phyloP scores from a whole-genome alignment of 106 monocot genomes.

The Acorus gramineus region DNA sequence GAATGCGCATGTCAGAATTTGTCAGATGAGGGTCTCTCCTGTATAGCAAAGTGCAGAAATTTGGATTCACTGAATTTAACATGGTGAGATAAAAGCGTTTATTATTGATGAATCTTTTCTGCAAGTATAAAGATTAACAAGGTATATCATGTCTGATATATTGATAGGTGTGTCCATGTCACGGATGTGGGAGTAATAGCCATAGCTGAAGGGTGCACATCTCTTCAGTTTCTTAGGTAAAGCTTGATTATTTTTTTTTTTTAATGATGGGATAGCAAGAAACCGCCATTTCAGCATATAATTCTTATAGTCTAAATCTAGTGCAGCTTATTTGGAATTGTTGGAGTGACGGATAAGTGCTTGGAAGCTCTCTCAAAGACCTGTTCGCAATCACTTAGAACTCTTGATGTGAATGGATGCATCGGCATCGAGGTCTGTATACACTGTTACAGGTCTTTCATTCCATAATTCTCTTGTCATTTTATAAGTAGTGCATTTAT shows the following conservation, averaged over 20 bases:
- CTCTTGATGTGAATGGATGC: constrained; percentile 93
- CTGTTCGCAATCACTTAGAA: constrained; percentile 65
- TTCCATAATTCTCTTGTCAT: neutral
- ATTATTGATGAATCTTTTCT: too few relatives aligned
- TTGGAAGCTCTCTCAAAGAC: constrained; percentile 52
- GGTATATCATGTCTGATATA: neutral
- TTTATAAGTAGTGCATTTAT: too few relatives aligned
- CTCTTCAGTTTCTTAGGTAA: constrained; percentile 83
- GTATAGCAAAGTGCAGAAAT: constrained; percentile 56
- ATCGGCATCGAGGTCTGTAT: constrained; percentile 68
- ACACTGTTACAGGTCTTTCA: neutral
- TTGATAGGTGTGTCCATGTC: constrained; percentile 72
- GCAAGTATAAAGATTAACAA: too few relatives aligned
- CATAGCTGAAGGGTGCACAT: constrained; percentile 60
- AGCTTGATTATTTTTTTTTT: neutral
- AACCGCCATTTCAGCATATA: neutral
- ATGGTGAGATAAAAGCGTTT: constrained; percentile 37
- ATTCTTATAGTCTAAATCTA: neutral
- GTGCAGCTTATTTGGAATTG: constrained; percentile 86
- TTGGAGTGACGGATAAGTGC: constrained; percentile 73
- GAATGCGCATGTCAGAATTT: constrained; percentile 42
- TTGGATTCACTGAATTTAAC: constrained; percentile 76
- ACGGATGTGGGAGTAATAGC: constrained; percentile 61
- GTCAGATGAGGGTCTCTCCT: constrained; percentile 63
- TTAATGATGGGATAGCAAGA: neutral